Conservation (phyloP, 768 basidiomycete species). For the Collybia nuda region DNA sequence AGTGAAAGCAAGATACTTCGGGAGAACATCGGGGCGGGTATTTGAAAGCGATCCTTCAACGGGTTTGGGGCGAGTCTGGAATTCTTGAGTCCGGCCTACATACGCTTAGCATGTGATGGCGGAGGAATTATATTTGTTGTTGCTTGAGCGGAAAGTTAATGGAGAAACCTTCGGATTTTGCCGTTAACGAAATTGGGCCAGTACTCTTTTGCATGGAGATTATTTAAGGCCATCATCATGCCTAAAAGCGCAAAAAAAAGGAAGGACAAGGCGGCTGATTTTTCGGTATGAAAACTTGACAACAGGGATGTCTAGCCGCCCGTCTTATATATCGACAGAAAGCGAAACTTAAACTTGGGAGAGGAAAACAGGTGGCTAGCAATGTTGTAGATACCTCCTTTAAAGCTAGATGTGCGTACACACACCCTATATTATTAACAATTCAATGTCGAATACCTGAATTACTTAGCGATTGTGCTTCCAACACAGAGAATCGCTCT, state of each 20-base stretch:
- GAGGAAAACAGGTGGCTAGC: slow-evolving; percentile 77
- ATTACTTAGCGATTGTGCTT: slow-evolving; percentile 74
- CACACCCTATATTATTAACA: not conserved
- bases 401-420: slow-evolving; percentile 81
- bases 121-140: too few relatives aligned
- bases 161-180: not conserved
- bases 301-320: not conserved
- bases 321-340: slow-evolving; percentile 51
- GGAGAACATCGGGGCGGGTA: slow-evolving; percentile 19
- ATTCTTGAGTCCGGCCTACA: too few relatives aligned
- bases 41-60: too few relatives aligned
- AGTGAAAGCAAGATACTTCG: slow-evolving; percentile 10
- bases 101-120: too few relatives aligned
- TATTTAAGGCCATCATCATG: slow-evolving; percentile 38
- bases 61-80: too few relatives aligned
- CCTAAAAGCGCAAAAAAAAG: slow-evolving; percentile 87
- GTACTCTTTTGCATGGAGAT: too few relatives aligned
- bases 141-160: too few relatives aligned
- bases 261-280: slow-evolving; percentile 87
- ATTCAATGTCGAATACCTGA: slow-evolving; percentile 9
- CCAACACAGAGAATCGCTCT: slow-evolving; percentile 78
- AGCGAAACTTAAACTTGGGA: slow-evolving; percentile 95
- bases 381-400: slow-evolving; percentile 97
- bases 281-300: slow-evolving; percentile 50
- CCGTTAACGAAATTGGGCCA: too few relatives aligned